Conservation (phyloP, 192 early-diverging fungal genomes). For the Chytriomyces hyalinus region DNA sequence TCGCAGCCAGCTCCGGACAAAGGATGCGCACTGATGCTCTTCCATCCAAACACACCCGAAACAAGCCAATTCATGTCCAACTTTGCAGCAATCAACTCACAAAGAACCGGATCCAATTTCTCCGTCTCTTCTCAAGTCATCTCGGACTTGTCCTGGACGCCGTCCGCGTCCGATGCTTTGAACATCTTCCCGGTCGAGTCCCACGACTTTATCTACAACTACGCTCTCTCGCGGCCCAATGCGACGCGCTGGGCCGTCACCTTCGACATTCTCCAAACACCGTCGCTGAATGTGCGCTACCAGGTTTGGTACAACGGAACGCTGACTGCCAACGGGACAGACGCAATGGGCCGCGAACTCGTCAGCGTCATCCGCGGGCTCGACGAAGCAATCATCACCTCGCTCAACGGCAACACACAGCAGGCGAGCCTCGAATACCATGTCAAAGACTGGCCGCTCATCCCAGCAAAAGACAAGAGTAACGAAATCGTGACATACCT, state of each 20-base stretch:
- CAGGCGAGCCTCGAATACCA: neutral
- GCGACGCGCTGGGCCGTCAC: conserved; percentile 60
- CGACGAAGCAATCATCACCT: conserved; percentile 59
- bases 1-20: neutral
- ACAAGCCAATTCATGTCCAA: conserved; percentile 42
- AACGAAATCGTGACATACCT: neutral
- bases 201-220: conserved; percentile 67
- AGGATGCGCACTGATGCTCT: conserved; percentile 2
- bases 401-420: neutral
- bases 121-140: neutral
- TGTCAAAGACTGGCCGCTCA: conserved; percentile 4
- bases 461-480: conserved; percentile 51
- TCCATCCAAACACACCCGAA: conserved; percentile 36
- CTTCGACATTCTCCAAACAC: conserved; percentile 41
- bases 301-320: conserved; percentile 69
- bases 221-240: conserved; percentile 65
- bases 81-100: conserved; percentile 50
- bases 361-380: conserved; percentile 57
- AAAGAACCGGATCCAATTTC: conserved; percentile 38
- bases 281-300: conserved; percentile 54
- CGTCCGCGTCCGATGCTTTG: neutral
- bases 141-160: neutral
- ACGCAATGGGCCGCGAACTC: conserved; percentile 56
- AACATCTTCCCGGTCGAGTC: conserved; percentile 47
- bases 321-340: conserved; percentile 52